phyloP scores from a whole-genome alignment of 2,329 filamentous ascomycete genomes.

The Pseudogymnoascus sp. region DNA sequence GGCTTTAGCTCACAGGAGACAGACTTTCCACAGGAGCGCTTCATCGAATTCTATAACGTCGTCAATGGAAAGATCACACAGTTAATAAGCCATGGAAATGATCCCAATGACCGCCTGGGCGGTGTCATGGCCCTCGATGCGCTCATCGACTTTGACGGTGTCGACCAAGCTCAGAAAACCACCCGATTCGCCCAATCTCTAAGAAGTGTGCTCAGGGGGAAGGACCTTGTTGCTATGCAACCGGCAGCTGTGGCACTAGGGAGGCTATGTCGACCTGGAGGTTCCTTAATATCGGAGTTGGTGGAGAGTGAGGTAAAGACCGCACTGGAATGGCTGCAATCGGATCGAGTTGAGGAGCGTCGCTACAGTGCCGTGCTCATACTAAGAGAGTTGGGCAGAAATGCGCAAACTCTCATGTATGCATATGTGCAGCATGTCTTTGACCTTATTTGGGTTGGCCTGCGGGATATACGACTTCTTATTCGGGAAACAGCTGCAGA shows the following conservation, averaged over 20 bases:
- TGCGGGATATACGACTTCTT: conserved; percentile 80
- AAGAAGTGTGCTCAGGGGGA: conserved; percentile 78
- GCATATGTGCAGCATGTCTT: conserved; percentile 92
- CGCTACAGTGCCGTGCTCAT: conserved; percentile 89
- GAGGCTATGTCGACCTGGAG: conserved; percentile 83
- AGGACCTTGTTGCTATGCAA: conserved; percentile 84
- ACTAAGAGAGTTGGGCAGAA: conserved; percentile 80
- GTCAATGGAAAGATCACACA: conserved; percentile 58
- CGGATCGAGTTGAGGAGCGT: conserved; percentile 85
- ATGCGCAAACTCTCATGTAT: conserved; percentile 92
- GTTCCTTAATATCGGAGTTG: conserved; percentile 86
- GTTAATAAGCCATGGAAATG: conserved; percentile 76
- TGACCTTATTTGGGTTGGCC: conserved; percentile 90
- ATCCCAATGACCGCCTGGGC: conserved; percentile 80
- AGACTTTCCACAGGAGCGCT: conserved; percentile 77
- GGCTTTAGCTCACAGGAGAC: not conserved
- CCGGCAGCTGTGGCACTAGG: conserved; percentile 83
- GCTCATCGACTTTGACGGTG: conserved; percentile 91
- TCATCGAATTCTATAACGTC: conserved; percentile 60
- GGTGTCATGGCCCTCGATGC: conserved; percentile 88
- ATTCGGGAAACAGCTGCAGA: conserved; percentile 90
- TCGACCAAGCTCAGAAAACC: conserved; percentile 87
- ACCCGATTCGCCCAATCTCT: conserved; percentile 90
- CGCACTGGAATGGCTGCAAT: conserved; percentile 92
- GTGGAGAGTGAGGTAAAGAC: conserved; percentile 97